Percentiles rank a stretch among this genome's conserved stretches.
These are phyloP conservation scores for Harrya chromipes DNA, from an alignment of 768 basidiomycete genomes.

Conservation along the genomic window DNA sequence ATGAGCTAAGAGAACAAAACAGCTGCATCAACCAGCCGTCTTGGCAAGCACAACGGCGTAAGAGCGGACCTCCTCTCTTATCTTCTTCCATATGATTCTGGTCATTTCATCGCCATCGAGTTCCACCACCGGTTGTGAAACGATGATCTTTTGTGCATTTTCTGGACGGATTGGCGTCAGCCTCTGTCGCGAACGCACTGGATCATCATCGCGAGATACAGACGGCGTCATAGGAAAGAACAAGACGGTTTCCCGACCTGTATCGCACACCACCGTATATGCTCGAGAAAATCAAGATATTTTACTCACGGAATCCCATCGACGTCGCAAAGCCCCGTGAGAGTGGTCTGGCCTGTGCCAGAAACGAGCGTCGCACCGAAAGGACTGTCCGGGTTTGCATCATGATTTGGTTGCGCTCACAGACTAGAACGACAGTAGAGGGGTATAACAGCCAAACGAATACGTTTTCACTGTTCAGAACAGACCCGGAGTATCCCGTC, in stretches of 20 bases:
- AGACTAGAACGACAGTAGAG: background rate
- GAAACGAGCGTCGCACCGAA: conserved; percentile 24
- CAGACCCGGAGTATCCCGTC: conserved; percentile 1
- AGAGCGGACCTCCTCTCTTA: conserved; percentile 79
- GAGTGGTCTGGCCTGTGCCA: conserved; percentile 19
- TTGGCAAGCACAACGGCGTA: background rate
- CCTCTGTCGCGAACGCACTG: background rate
- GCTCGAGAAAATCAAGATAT: background rate
- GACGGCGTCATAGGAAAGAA: background rate
- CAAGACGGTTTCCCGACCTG: background rate
- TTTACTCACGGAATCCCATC: conserved; percentile 28
- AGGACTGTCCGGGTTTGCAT: conserved; percentile 24
- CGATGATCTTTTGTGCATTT: conserved; percentile 59
- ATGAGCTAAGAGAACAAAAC: conserved; percentile 67
- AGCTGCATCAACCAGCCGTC: background rate
- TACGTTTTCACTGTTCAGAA: conserved; percentile 5
- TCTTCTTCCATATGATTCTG: conserved; percentile 98
- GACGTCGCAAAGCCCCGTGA: conserved; percentile 30
- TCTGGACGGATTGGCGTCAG: conserved; percentile 17
- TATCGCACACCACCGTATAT: background rate
- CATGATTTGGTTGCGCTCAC: conserved; percentile 2
- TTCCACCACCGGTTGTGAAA: conserved; percentile 88
- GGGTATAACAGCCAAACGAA: conserved; percentile 14
- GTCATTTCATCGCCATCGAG: conserved; percentile 99
- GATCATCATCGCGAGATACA: background rate